phyloP scores from a whole-genome alignment of 306 rosid species.

The Boehmeria nivea region DNA sequence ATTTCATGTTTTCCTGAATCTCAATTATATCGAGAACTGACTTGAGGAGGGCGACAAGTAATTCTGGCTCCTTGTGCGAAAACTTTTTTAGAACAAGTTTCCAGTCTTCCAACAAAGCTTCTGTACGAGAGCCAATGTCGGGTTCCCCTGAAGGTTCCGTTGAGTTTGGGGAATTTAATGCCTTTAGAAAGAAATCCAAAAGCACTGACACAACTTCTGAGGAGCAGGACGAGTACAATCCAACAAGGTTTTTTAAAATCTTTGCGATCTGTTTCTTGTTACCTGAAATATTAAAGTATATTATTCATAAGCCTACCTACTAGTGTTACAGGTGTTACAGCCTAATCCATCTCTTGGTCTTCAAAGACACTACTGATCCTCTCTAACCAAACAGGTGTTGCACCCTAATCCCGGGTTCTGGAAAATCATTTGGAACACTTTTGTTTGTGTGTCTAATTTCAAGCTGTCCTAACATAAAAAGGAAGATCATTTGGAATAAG shows the following conservation, averaged over 20 bases:
- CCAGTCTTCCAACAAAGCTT: conserved; percentile 51
- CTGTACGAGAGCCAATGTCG: conserved; percentile 20
- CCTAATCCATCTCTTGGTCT: too few relatives aligned
- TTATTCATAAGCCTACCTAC: too few relatives aligned
- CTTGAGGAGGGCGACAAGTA: conserved; percentile 60
- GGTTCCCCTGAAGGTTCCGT: conserved; percentile 31
- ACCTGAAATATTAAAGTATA: conserved; percentile 43
- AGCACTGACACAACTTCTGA: conserved; percentile 64
- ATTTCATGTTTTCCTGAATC: conserved; percentile 36
- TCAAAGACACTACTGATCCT: too few relatives aligned
- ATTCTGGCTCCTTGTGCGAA: conserved; percentile 71
- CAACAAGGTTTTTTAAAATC: conserved; percentile 52
- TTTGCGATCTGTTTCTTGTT: conserved; percentile 46
- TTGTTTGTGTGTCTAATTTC: too few relatives aligned
- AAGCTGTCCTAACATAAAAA: too few relatives aligned
- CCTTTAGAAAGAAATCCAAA: conserved; percentile 57
- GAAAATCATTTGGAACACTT: too few relatives aligned
- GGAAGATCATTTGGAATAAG: too few relatives aligned
- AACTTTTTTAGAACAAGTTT: conserved; percentile 46
- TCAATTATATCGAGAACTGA: conserved; percentile 63
- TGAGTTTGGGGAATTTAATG: conserved; percentile 38
- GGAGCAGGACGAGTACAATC: conserved; percentile 65
- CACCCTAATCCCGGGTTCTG: too few relatives aligned
- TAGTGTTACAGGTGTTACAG: too few relatives aligned
- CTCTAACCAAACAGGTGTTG: too few relatives aligned